Conservation (phyloP, 2,329 filamentous ascomycete species). For the Fusarium sp. region DNA sequence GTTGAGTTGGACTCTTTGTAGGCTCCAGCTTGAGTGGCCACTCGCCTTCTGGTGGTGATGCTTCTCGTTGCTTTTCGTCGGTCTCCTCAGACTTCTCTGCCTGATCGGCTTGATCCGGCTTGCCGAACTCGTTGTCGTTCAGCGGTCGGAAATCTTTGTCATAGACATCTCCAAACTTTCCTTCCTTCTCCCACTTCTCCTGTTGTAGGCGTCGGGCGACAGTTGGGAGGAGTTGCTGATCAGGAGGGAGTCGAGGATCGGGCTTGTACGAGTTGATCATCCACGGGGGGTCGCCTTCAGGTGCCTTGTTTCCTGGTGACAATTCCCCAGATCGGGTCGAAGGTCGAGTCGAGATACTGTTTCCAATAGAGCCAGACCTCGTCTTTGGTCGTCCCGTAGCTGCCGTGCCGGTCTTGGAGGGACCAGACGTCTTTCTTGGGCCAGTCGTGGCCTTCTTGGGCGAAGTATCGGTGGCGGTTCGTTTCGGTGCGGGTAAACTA, state of each 20-base stretch:
- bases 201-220: slow-evolving; percentile 91
- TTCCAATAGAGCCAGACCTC: slow-evolving; percentile 64
- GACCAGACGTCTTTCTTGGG: slow-evolving; percentile 58
- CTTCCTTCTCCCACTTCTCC: slow-evolving; percentile 94
- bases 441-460: slow-evolving; percentile 60
- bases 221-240: slow-evolving; percentile 94
- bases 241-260: slow-evolving; percentile 90
- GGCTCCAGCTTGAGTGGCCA: slow-evolving; percentile 68
- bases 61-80: slow-evolving; percentile 29
- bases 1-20: slow-evolving; percentile 58
- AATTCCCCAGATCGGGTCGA: slow-evolving; percentile 70
- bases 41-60: slow-evolving; percentile 51
- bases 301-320: slow-evolving; percentile 66
- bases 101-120: slow-evolving; percentile 60
- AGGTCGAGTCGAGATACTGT: slow-evolving; percentile 64
- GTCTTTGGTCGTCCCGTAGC: slow-evolving; percentile 68
- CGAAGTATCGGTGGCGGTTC: slow-evolving; percentile 60
- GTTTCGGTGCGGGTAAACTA: slow-evolving; percentile 50
- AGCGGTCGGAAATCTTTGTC: slow-evolving; percentile 89
- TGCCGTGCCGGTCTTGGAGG: slow-evolving; percentile 52
- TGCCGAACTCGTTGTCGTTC: slow-evolving; percentile 70
- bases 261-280: slow-evolving; percentile 94
- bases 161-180: slow-evolving; percentile 85
- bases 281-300: slow-evolving; percentile 97
- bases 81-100: slow-evolving; percentile 41